Evolutionary conservation across 805 yeast genomes (phyloP), one percentile per base, ranked within the genome.

Genomic region (Torulaspora quercuum): DNA sequence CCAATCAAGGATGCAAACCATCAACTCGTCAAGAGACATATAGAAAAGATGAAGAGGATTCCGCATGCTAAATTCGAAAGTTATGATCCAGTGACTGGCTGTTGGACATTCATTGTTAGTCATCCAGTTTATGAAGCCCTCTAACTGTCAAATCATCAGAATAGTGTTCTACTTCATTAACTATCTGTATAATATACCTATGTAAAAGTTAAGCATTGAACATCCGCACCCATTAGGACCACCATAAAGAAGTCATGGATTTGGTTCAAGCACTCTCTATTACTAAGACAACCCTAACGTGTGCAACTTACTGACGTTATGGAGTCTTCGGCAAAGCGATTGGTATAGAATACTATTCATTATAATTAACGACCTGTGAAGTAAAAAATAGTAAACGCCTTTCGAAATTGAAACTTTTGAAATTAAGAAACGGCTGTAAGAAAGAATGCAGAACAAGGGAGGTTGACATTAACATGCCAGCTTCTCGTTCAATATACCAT

Each of bases 1-100:
- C 81, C 84, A 5, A 76, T 92, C 41, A 78, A 77, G 38, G 95
- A 90, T 56, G 80, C 85, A 3, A 75, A 78, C 37, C 89, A 80
- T 53, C 83, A 82, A 5, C 59, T 81, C 13, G 81, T 84, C 25
- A 73, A 71, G 50, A 75, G 69, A 52, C 95, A 86, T 53, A 71
- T 85, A 29, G 70, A 74, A 36, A 77, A 79, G 42, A 68, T 92
- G 51, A 78, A 83, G 61, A 60, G 64, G 18, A 61, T 78, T 38
- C 72, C 75, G 17, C 36, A 37, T 13, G 70, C 82, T 35, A 70
- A 73, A 43, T 90, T 89, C 63, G 73, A 76, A 17, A 73, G 80
- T 33, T 92, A 86, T 66, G 92, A 88, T 47, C 77, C 90, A 0
- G 72, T 69, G 24, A 71, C 84, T 1, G 92, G 92, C 25, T 69